Evolutionary conservation across 78 protist species (phyloP).

Genomic region (Polysphondylium violaceum): DNA sequence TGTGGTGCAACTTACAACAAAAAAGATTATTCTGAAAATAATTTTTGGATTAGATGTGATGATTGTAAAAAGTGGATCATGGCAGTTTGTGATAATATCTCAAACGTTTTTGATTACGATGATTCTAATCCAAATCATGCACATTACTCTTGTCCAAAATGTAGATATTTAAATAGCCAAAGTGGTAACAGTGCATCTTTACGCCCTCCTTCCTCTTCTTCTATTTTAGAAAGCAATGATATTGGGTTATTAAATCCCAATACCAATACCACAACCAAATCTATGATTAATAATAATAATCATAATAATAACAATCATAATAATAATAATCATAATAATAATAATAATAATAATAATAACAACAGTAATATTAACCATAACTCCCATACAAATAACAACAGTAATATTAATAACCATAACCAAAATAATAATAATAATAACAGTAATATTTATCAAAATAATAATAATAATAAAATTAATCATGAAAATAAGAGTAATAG

Average conservation of each 20-base stretch:
- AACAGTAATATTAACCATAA: no score
- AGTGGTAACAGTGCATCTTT: not conserved
- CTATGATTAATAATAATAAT: no score
- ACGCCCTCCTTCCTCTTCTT: not conserved
- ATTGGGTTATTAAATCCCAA: not conserved
- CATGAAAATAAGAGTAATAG: not conserved
- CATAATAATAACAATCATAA: no score
- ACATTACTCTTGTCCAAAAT: slow-evolving; percentile 7
- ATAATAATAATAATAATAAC: not conserved
- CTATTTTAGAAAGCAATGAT: no score
- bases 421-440: not conserved
- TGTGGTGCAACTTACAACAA: slow-evolving; percentile 6
- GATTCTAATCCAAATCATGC: not conserved
- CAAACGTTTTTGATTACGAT: not conserved
- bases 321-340: no score
- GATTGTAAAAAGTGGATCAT: slow-evolving; percentile 29
- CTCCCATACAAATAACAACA: not conserved
- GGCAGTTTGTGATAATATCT: slow-evolving; percentile 3
- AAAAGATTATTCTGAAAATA: not conserved
- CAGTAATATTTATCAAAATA: no score
- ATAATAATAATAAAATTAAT: not conserved
- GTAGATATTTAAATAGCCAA: not conserved
- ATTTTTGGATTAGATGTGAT: slow-evolving; percentile 19
- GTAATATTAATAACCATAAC: not conserved
- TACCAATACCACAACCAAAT: not conserved